Base-by-base conservation (phyloP, 768 basidiomycete species). In the Hemileccinum impolitum region DNA sequence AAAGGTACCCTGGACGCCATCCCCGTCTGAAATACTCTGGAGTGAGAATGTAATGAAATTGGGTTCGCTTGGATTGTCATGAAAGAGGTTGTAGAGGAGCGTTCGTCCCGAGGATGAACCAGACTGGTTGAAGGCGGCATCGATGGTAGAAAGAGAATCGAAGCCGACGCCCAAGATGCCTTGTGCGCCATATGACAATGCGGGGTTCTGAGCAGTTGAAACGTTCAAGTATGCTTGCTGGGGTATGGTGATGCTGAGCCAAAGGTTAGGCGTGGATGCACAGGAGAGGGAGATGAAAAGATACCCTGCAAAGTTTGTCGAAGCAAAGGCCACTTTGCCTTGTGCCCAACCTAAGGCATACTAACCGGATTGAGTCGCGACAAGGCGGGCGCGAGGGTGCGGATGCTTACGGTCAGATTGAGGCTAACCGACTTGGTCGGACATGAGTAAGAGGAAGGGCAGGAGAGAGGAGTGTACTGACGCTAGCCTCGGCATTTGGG, bases 31-130 rank as follows among this genome's bases (percentile, higher is more conserved):
- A 38, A 73, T 77, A 45, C 88, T 72, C 59, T 87, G 80, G 23
- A 93, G 72, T 1, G 85, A 75, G 58, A 93, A 85, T 1, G 88
- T 80, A 55, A 93, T 85, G 64, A 81, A 93, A 59, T 92, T 93
- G 40, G 88, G 87, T 59, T 87, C 79, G 10, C 62, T 67, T 4
- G 81, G 79, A 65, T 90, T 84, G 57, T 78, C 73, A 18, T 72
- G 68, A 65, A 93, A 93, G 31, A 87, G 68, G 58, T 90, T 93
- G 71, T 82, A 85, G 18, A 93, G 75, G 38, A 93, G 60, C 54
- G 80, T 82, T 26, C 85, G 78, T 17, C 90, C 90, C 6, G 77
- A 70, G 2, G 79, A 74, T 2, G 77, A 73, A 23, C 78, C 75
- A 2, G 85, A 80, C 28, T 66, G 58, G 55, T 85, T 86, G 39